These are phyloP conservation scores for Heritiera littoralis DNA, from an alignment of 345 rosid genomes.

Conservation along the genomic window DNA sequence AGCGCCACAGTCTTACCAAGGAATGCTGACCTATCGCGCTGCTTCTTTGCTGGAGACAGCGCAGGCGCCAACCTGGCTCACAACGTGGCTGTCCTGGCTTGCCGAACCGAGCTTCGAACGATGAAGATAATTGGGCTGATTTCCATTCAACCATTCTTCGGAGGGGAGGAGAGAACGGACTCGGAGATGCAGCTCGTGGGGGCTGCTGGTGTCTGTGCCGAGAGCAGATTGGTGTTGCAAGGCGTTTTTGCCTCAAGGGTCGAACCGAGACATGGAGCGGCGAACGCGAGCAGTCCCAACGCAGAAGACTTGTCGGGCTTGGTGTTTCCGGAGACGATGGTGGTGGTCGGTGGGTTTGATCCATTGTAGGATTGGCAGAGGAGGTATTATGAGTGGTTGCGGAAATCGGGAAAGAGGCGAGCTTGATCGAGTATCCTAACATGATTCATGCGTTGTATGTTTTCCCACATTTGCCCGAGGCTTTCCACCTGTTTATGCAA, in stretches of 20 bases:
- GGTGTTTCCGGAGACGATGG: slow-evolving; percentile 58
- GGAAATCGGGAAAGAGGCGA: slow-evolving; percentile 53
- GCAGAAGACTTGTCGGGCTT: slow-evolving; percentile 43
- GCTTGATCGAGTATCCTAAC: slow-evolving; percentile 62
- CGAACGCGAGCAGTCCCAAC: slow-evolving; percentile 47
- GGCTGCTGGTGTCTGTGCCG: slow-evolving; percentile 38
- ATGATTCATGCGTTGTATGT: slow-evolving; percentile 79
- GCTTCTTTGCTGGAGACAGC: slow-evolving; percentile 76
- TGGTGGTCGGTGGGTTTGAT: slow-evolving; percentile 60
- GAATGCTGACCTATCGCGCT: slow-evolving; percentile 54
- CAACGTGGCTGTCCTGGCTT: slow-evolving; percentile 55
- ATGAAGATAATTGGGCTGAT: slow-evolving; percentile 50
- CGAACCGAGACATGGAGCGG: slow-evolving; percentile 56
- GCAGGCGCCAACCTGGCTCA: slow-evolving; percentile 84
- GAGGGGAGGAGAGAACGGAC: slow-evolving; percentile 73
- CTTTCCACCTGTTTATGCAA: slow-evolving; percentile 43
- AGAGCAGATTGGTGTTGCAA: slow-evolving; percentile 64
- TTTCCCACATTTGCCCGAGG: slow-evolving; percentile 68
- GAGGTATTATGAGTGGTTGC: slow-evolving; percentile 62
- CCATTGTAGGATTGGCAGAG: slow-evolving; percentile 83
- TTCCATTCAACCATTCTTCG: slow-evolving; percentile 77
- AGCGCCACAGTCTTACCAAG: slow-evolving; percentile 34
- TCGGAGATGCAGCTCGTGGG: slow-evolving; percentile 49
- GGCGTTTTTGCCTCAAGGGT: slow-evolving; percentile 58
- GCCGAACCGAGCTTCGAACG: slow-evolving; percentile 21